These are phyloP conservation scores for Cucumis melo DNA, from an alignment of 306 rosid genomes.

Conservation along the genomic window DNA sequence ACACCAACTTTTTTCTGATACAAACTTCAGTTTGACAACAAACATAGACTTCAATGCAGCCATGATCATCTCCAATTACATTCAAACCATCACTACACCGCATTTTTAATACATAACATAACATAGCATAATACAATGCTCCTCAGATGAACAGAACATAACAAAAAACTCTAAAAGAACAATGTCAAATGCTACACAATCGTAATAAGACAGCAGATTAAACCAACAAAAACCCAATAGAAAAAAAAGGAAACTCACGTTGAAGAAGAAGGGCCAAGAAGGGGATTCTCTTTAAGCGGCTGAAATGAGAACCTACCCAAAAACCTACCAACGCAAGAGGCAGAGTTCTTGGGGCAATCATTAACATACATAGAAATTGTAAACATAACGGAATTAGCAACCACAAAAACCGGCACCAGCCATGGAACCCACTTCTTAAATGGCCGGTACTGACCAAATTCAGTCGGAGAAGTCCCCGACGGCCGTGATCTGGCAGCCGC, in stretches of 20 bases:
- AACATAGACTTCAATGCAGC: neutral
- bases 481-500: neutral
- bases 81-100: neutral
- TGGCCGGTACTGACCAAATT: neutral
- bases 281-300: slow-evolving; percentile 10
- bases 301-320: slow-evolving; percentile 15
- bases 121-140: neutral
- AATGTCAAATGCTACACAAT: neutral
- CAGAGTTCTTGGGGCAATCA: slow-evolving; percentile 11
- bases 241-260: slow-evolving; percentile 4
- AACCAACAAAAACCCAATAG: neutral
- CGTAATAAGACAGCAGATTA: neutral
- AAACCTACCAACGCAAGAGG: slow-evolving; percentile 5
- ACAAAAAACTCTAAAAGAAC: neutral
- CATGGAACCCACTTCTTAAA: slow-evolving; percentile 8
- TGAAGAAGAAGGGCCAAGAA: slow-evolving; percentile 11
- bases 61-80: neutral
- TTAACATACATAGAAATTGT: slow-evolving; percentile 7
- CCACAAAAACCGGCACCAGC: slow-evolving; percentile 12
- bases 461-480: neutral
- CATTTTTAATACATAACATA: neutral
- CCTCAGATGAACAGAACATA: neutral
- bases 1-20: neutral
- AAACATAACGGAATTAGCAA: slow-evolving; percentile 2
- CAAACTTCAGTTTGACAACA: neutral